A percentile compares a stretch with the other conserved stretches of the same genome.
Conservation (phyloP, 768 basidiomycete genomes). For the Fibroporia radiculosa region DNA sequence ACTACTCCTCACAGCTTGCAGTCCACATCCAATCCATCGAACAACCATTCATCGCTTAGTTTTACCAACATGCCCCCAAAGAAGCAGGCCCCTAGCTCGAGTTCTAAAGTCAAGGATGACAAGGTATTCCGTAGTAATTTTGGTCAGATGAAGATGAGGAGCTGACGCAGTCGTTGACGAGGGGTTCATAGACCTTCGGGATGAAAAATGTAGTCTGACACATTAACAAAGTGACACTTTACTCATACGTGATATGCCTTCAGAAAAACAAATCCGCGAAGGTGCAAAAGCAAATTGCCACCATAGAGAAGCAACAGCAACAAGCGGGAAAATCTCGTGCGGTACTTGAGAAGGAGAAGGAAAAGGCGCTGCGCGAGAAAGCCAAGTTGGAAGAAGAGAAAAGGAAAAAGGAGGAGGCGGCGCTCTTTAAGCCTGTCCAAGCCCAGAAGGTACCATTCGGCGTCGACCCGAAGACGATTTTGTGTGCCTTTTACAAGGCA, state of each 20-base stretch:
- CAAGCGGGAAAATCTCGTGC: conserved; percentile 75
- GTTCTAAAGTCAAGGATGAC: conserved; percentile 73
- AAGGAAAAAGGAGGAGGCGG: conserved; percentile 77
- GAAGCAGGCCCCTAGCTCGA: conserved; percentile 46
- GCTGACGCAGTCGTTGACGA: conserved; percentile 22
- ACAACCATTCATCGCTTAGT: too few species aligned
- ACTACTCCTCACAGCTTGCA: too few species aligned
- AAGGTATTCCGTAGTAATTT: conserved; percentile 49
- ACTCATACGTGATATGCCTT: neutral
- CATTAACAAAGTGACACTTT: neutral
- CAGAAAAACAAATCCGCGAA: conserved; percentile 94
- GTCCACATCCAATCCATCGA: too few species aligned
- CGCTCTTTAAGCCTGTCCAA: conserved; percentile 73
- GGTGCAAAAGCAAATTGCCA: conserved; percentile 79
- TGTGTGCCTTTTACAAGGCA: conserved; percentile 90
- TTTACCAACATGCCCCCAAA: conserved; percentile 78
- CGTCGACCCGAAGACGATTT: conserved; percentile 90
- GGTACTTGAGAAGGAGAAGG: conserved; percentile 76
- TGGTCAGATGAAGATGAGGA: conserved; percentile 13
- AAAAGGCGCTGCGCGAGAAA: conserved; percentile 71
- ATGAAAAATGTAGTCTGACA: conserved; percentile 62
- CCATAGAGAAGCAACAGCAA: conserved; percentile 71
- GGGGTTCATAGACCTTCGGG: conserved; percentile 62
- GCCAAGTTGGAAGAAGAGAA: conserved; percentile 76
- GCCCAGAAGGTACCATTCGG: conserved; percentile 88